Evolutionary conservation across 768 basidiomycete species (phyloP), one percentile per base, ranked within the genome.

Genomic region (Xerocomellus intermedius): DNA sequence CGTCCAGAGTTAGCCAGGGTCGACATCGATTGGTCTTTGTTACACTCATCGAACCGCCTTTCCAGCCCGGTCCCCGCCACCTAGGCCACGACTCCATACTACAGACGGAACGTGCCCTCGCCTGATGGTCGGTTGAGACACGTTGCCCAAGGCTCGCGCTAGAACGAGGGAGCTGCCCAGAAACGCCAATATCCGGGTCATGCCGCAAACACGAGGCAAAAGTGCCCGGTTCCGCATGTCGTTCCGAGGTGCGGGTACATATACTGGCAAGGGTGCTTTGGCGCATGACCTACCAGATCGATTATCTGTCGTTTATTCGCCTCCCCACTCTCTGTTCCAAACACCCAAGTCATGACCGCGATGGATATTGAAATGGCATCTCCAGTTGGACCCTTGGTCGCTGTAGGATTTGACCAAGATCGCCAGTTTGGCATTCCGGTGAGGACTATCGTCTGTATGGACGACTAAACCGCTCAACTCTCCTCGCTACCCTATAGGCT

Each of bases 301-400:
- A 57, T 65, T 53, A 67, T 61, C 55, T 48, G 37, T 37, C 38
- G 16, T 37, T 30, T 26, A 19, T 43, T 33, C 54, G 36, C 56
- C 5, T 24, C 52, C 26, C 16, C 41, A 30, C 41, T 46, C 54
- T 37, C 22, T 37, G 5, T 33, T 37, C 24, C 24, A 48, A 42
- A 45, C 43, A 48, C 33, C 2, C 59, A 36, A 41, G 26, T 33
- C 48, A 69, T 59, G 50, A 54, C 54, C 13, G 42, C 61, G 47
- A 71, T 73, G 68, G 70, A 71, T 30, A 60, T 71, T 28, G 71
- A 71, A 30, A 73, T 71, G 71, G n/a, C 55, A 36, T 69, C 71
- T 48, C 64, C 67, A n/a, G 42, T 63, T 12, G 67, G 69, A 33
- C 66, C 70, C 8, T 33, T 70, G 59, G 59, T 73, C 42, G 58